Percentiles rank a stretch among this genome's conserved stretches.
Conservation (phyloP, 805 yeast genomes). For the Schwanniomyces occidentalis region DNA sequence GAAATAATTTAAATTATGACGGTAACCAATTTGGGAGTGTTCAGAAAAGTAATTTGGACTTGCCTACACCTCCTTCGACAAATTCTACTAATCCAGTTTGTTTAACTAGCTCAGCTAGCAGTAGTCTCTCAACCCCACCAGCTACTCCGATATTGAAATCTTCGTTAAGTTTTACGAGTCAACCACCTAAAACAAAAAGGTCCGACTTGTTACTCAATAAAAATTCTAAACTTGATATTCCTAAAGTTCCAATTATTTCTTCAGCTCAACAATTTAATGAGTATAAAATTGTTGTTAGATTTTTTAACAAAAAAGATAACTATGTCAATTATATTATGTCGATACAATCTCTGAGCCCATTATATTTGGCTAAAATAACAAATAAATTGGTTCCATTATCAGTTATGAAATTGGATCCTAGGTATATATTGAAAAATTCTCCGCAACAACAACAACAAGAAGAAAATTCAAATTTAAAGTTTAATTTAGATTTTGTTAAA, state of each 20-base stretch:
- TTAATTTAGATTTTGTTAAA: constrained; percentile 7
- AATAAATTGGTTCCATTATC: constrained; percentile 10
- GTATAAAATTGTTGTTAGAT: constrained; percentile 1
- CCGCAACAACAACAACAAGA: constrained; percentile 1
- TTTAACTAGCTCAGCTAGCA: not conserved
- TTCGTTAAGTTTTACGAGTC: not conserved
- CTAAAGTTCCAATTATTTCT: not conserved
- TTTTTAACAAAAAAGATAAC: not conserved
- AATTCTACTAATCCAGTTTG: not conserved
- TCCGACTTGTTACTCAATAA: constrained; percentile 2
- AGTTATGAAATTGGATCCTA: constrained; percentile 9
- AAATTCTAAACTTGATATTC: not conserved
- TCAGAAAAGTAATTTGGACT: not conserved
- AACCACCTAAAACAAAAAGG: constrained; percentile 2
- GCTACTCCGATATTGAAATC: constrained; percentile 4
- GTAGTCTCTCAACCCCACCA: constrained; percentile 2
- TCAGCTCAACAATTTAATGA: not conserved
- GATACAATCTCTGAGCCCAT: not conserved
- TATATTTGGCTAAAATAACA: not conserved
- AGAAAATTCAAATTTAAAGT: constrained; percentile 1
- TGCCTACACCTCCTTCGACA: not conserved
- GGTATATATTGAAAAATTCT: constrained; percentile 8
- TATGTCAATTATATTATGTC: not conserved
- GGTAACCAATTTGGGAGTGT: no score
- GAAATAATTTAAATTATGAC: no score